A percentile compares a stretch with the other conserved stretches of the same genome.
Conservation (phyloP, 2,329 filamentous ascomycete species). For the Ilyonectria destructans region DNA sequence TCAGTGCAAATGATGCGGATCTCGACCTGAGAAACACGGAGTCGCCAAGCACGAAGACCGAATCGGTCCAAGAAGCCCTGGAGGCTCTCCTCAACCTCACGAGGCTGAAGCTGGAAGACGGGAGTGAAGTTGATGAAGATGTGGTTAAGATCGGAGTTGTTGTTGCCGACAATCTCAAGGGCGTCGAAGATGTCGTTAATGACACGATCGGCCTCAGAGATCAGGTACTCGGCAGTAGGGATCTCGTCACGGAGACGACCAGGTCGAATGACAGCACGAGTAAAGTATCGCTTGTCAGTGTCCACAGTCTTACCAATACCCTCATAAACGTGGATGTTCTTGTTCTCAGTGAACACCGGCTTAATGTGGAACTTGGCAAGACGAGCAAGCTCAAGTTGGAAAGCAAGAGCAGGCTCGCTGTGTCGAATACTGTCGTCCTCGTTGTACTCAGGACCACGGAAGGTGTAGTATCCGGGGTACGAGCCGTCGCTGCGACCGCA, state of each 20-base stretch:
- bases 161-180: conserved; percentile 98
- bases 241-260: conserved; percentile 97
- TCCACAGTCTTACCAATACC: conserved; percentile 95
- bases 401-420: conserved; percentile 95
- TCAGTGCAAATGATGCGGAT: conserved; percentile 99
- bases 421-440: conserved; percentile 98
- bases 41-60: conserved; percentile 93
- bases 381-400: conserved; percentile 96
- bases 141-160: conserved; percentile 99
- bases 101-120: conserved; percentile 91
- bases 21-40: conserved; percentile 96
- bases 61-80: conserved; percentile 98
- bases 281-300: conserved; percentile 98
- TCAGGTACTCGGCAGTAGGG: conserved; percentile 97
- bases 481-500: conserved; percentile 95
- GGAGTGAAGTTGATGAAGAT: conserved; percentile 99
- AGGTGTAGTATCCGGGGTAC: conserved; percentile 98
- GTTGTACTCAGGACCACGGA: conserved; percentile 90
- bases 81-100: conserved; percentile 92
- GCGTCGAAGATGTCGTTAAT: conserved; percentile 99
- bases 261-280: conserved; percentile 93
- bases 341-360: conserved; percentile 98
- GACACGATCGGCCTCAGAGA: conserved; percentile 95
- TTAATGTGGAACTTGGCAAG: conserved; percentile 98
- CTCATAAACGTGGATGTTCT: conserved; percentile 99